phyloP scores from a whole-genome alignment of 805 yeast species.

The Pichia paraexigua region DNA sequence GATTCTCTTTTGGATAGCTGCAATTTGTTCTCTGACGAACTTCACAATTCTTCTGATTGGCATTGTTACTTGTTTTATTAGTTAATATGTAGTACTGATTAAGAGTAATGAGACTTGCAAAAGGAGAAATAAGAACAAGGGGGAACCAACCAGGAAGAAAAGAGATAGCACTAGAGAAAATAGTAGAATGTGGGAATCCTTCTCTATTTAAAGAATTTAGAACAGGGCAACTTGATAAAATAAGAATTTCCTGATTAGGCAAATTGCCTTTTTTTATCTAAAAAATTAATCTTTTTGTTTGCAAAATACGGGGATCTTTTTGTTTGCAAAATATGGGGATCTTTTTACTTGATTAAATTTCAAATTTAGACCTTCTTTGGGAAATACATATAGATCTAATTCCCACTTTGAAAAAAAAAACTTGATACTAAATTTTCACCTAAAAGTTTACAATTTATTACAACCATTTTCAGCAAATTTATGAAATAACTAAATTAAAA shows the following conservation, averaged over 20 bases:
- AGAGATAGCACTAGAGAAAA: neutral
- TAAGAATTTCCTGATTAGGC: neutral
- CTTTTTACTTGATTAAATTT: too few species aligned
- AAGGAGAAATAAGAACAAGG: neutral
- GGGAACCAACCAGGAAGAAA: neutral
- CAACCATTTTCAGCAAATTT: neutral
- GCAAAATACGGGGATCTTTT: too few species aligned
- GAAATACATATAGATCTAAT: neutral
- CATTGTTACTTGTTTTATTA: slow-evolving; percentile 16
- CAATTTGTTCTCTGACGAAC: slow-evolving; percentile 26
- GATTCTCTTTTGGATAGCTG: slow-evolving; percentile 23
- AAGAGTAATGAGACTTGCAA: neutral
- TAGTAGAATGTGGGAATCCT: neutral
- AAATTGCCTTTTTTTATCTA: neutral
- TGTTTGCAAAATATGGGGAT: too few species aligned
- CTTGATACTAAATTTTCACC: neutral
- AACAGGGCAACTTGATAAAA: neutral
- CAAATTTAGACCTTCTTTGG: too few species aligned
- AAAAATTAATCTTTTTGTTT: too few species aligned
- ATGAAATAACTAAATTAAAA: slow-evolving; percentile 1
- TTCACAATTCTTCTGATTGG: slow-evolving; percentile 29
- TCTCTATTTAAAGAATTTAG: neutral
- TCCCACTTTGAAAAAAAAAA: neutral
- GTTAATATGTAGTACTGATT: neutral
- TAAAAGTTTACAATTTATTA: too few species aligned